Evolutionary conservation across 2,329 filamentous ascomycete genomes (phyloP).

Genomic region (Massarina eburnea): DNA sequence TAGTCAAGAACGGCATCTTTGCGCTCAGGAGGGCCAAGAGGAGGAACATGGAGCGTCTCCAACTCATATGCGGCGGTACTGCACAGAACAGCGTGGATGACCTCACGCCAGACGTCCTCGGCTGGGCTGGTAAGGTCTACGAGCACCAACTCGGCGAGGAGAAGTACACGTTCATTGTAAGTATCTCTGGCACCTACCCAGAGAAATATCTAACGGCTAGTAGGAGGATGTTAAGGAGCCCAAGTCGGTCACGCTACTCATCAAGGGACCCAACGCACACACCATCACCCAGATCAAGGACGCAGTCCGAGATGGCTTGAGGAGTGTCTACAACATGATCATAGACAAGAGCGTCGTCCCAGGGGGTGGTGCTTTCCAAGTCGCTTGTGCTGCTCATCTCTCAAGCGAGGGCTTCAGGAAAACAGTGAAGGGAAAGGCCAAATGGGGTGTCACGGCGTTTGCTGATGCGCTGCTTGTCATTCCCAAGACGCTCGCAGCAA

Average conservation of each 20-base stretch:
- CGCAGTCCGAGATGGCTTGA: conserved; percentile 89
- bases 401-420: conserved; percentile 84
- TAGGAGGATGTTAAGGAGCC: conserved; percentile 94
- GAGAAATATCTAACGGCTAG: conserved; percentile 19
- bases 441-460: conserved; percentile 93
- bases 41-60: conserved; percentile 97
- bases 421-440: conserved; percentile 95
- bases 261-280: conserved; percentile 96
- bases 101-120: conserved; percentile 80
- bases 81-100: conserved; percentile 98
- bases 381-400: conserved; percentile 85
- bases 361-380: conserved; percentile 92
- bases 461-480: conserved; percentile 93
- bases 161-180: conserved; percentile 89
- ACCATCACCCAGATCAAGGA: conserved; percentile 97
- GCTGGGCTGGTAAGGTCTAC: conserved; percentile 95
- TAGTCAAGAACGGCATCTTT: conserved; percentile 97
- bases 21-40: conserved; percentile 93
- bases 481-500: conserved; percentile 94
- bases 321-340: conserved; percentile 99
- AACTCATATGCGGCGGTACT: conserved; percentile 87
- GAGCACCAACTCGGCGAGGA: conserved; percentile 97
- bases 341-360: conserved; percentile 96
- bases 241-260: conserved; percentile 95
- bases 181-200: conserved; percentile 10